Conservation (phyloP, 805 yeast genomes). For the Saturnispora bothae region DNA sequence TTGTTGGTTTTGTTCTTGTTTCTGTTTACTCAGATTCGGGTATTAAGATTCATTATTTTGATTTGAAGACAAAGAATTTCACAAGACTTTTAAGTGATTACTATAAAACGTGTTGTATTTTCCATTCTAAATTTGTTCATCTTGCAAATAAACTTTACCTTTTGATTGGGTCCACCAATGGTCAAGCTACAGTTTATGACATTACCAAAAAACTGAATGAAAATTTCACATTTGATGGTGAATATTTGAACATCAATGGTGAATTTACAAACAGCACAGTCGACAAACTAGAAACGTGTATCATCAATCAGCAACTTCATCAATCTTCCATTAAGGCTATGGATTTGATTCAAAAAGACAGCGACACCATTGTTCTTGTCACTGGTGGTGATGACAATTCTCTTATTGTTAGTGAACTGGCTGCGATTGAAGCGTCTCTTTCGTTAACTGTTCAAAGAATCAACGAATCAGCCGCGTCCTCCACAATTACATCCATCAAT, state of each 20-base stretch:
- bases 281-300: slow-evolving; percentile 15
- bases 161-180: slow-evolving; percentile 73
- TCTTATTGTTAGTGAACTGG: slow-evolving; percentile 30
- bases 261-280: background rate
- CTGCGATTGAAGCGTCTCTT: slow-evolving; percentile 18
- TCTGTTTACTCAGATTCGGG: slow-evolving; percentile 82
- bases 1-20: slow-evolving; percentile 41
- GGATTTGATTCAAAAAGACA: slow-evolving; percentile 17
- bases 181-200: slow-evolving; percentile 57
- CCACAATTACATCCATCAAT: slow-evolving; percentile 67
- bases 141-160: slow-evolving; percentile 26
- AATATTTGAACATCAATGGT: background rate
- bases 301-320: slow-evolving; percentile 47
- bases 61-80: slow-evolving; percentile 30
- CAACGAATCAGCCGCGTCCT: slow-evolving; percentile 60
- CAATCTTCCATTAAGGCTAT: slow-evolving; percentile 77
- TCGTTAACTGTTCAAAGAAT: slow-evolving; percentile 26
- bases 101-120: slow-evolving; percentile 69
- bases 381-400: slow-evolving; percentile 96
- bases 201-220: slow-evolving; percentile 23
- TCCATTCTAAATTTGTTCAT: slow-evolving; percentile 43
- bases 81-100: slow-evolving; percentile 33
- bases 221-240: slow-evolving; percentile 9
- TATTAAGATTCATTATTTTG: slow-evolving; percentile 54
- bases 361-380: slow-evolving; percentile 27